Evolutionary conservation across 129 eudicot species (phyloP).

Genomic region (Oenanthe sinensis): DNA sequence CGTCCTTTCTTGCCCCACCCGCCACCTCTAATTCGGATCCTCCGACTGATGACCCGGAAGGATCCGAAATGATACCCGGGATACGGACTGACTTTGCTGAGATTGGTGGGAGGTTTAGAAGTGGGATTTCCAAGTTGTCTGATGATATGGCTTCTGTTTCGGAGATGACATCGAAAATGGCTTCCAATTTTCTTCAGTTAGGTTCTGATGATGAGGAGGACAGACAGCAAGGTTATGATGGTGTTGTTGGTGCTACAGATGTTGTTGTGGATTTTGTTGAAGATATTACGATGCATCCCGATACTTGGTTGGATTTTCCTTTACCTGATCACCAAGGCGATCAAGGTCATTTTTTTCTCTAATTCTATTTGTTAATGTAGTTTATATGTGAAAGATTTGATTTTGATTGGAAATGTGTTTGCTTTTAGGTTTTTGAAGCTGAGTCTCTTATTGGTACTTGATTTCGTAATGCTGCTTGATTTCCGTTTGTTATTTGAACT

Average conservation of each 20-base stretch:
- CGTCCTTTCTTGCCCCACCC: slow-evolving; percentile 77
- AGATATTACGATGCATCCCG: slow-evolving; percentile 84
- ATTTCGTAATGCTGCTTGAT: neutral
- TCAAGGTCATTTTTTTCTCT: slow-evolving; percentile 15
- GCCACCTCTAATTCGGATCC: slow-evolving; percentile 9
- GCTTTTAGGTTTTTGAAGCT: neutral
- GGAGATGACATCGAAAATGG: slow-evolving; percentile 75
- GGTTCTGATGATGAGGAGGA: slow-evolving; percentile 34
- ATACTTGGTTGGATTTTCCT: slow-evolving; percentile 98
- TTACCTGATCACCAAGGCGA: slow-evolving; percentile 46
- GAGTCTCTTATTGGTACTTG: no score
- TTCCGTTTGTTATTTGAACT: neutral
- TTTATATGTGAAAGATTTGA: neutral
- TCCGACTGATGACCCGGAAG: slow-evolving; percentile 3
- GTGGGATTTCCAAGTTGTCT: slow-evolving; percentile 67
- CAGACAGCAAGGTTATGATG: slow-evolving; percentile 18
- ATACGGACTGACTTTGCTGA: slow-evolving; percentile 69
- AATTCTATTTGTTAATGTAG: neutral
- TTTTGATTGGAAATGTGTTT: neutral
- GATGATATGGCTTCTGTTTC: slow-evolving; percentile 50
- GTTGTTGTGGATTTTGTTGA: slow-evolving; percentile 70
- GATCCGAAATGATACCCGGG: slow-evolving; percentile 32
- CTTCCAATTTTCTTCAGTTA: slow-evolving; percentile 57
- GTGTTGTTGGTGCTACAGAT: slow-evolving; percentile 66
- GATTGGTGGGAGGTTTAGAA: slow-evolving; percentile 77